Evolutionary conservation across 1,284 basidiomycete species (phyloP).

Genomic region (Microbotryum saponariae): DNA sequence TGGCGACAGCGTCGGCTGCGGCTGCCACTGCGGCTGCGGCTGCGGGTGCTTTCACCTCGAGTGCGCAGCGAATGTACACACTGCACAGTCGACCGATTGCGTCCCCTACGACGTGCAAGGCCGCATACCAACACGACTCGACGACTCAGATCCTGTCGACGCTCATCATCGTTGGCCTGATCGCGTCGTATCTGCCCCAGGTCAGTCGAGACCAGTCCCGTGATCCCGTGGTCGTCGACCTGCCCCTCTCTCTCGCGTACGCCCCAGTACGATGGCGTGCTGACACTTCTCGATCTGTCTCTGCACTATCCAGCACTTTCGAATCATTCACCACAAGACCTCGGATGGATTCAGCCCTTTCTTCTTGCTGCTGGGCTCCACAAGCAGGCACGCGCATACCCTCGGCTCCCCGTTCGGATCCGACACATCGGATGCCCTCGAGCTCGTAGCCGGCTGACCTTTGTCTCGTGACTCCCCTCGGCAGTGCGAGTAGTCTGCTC

Average conservation of each 20-base stretch:
- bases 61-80: neutral
- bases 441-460: neutral
- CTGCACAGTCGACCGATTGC: constrained; percentile 6
- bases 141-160: constrained; percentile 64
- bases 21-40: neutral
- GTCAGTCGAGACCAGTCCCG: constrained; percentile 42
- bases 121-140: constrained; percentile 54
- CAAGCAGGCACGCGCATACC: constrained; percentile 39
- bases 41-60: neutral
- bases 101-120: constrained; percentile 8
- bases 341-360: constrained; percentile 44
- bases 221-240: neutral
- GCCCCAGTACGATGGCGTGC: too few species aligned
- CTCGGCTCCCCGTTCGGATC: too few species aligned
- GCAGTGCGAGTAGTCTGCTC: constrained; percentile 39
- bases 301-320: constrained; percentile 50
- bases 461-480: neutral
- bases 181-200: constrained; percentile 83
- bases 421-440: neutral
- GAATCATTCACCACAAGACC: constrained; percentile 57
- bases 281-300: neutral
- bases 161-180: constrained; percentile 66
- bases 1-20: neutral
- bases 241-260: neutral
- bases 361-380: constrained; percentile 88